Evolutionary conservation across 495 filamentous ascomycete species (phyloP), one percentile per base, ranked within the genome.

Genomic region (Rusavskia elegans): DNA sequence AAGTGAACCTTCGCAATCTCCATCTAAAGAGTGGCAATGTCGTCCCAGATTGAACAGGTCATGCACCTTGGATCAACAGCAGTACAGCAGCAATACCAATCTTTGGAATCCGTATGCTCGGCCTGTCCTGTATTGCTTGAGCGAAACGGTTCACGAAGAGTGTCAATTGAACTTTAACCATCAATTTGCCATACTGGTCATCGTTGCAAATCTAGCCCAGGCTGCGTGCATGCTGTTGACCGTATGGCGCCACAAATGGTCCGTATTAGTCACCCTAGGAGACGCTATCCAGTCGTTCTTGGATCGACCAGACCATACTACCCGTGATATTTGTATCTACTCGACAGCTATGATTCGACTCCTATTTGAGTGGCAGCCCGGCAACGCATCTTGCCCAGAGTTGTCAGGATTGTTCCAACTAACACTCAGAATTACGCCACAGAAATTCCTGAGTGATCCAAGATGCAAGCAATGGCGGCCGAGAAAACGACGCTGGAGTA

Each of bases 151-250:
- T 1, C 40, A 35, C 1, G 59, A 64, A 41, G 50, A 50, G 5
- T 76, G 71, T 55, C 61, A 59, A 42, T 49, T 77, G 14, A 64
- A 70, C 52, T 72, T 72, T 40, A 68, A 57, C 48, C 9, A 64
- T 4, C 51, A 53, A 2, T 66, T 76, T 16, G 63, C 70, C 44
- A 23, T 58, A 23, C 41, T 69, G 2, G 71, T 74, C 7, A 67
- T 71, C 35, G 11, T 55, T 0, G 64, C 63, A 40, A 72, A 73
- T 48, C 16, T 62, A 7, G 48, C 58, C 4, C 73, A 75, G 50
- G 44, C 53, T 9, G n/a, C 61, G 8, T 59, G 57, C 23, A 68
- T 72, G 59, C 21, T 59, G 3, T 30, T 58, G 29, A 55, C 60
- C 1, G 21, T 62, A 1, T 52, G 53, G 38, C 11, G 53, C 27